Percentiles rank a stretch among this genome's conserved stretches.
These are phyloP conservation scores for Pseudoscleropodium purum DNA, from an alignment of 225 moss, liverwort and hornwort species.

Conservation along the genomic window DNA sequence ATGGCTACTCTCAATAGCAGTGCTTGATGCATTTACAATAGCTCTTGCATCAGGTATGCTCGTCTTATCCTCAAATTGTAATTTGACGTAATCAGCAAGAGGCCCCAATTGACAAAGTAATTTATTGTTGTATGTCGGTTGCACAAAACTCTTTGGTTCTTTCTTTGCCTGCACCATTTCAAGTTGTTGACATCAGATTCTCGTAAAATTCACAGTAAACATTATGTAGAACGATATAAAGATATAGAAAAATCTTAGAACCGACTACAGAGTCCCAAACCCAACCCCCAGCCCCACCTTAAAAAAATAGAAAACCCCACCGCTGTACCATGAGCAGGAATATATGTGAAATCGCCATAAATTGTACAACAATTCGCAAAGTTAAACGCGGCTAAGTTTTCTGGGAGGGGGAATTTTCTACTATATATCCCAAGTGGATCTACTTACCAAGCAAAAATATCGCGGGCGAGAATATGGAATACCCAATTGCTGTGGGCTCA, in stretches of 20 bases:
- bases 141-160: slow-evolving; percentile 19
- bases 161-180: slow-evolving; percentile 33
- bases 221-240: not conserved
- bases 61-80: not conserved
- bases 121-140: slow-evolving; percentile 35
- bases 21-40: not conserved
- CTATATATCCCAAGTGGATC: not conserved
- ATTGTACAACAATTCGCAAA: not conserved
- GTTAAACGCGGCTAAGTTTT: not conserved
- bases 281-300: not conserved
- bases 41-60: not conserved
- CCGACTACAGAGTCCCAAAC: not conserved
- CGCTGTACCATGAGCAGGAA: not conserved
- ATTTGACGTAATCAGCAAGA: slow-evolving; percentile 25
- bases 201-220: not conserved
- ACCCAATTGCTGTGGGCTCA: slow-evolving; percentile 85
- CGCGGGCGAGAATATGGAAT: slow-evolving; percentile 97
- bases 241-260: not conserved
- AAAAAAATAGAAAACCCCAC: not conserved
- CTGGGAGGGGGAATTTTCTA: not conserved
- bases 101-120: slow-evolving; percentile 77
- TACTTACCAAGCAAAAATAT: slow-evolving; percentile 82
- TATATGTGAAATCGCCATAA: not conserved
- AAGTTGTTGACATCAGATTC: not conserved
- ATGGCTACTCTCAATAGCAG: not conserved